Conservation (phyloP, 2,329 filamentous ascomycete species). For the Emydomyces testavorans region DNA sequence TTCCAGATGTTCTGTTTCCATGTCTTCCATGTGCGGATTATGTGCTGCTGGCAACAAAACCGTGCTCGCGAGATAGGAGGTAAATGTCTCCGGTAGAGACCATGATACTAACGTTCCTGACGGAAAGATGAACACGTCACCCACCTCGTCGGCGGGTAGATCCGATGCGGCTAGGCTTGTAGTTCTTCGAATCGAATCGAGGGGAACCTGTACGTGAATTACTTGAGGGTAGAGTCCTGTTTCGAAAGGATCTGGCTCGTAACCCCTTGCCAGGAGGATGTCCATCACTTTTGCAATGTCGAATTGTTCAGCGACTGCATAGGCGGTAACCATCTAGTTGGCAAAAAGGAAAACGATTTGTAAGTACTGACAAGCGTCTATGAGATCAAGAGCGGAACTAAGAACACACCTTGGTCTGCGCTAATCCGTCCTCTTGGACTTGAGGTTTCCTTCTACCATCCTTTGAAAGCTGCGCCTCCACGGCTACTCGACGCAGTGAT, state of each 20-base stretch:
- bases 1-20: conserved; percentile 83
- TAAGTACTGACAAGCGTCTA: background rate
- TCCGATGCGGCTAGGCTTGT: conserved; percentile 32
- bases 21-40: conserved; percentile 55
- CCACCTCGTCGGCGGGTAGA: conserved; percentile 41
- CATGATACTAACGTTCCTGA: conserved; percentile 89
- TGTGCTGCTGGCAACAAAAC: conserved; percentile 66
- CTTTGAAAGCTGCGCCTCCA: conserved; percentile 61
- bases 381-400: background rate
- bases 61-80: conserved; percentile 56
- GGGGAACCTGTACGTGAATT: conserved; percentile 46
- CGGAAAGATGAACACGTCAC: conserved; percentile 91
- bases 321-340: conserved; percentile 47
- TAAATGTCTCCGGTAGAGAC: conserved; percentile 67
- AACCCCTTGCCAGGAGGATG: conserved; percentile 48
- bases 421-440: conserved; percentile 27
- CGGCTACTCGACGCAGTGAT: conserved; percentile 71
- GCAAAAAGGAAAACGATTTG: conserved; percentile 12
- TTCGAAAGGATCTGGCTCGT: conserved; percentile 50
- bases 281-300: conserved; percentile 47
- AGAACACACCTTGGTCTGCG: conserved; percentile 31
- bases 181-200: conserved; percentile 36
- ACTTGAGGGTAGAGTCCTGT: conserved; percentile 56
- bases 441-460: conserved; percentile 40
- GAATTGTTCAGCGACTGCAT: conserved; percentile 57